These are phyloP conservation scores for Saccharomycopsis javanensis DNA, from an alignment of 805 yeast species.

Conservation along the genomic window DNA sequence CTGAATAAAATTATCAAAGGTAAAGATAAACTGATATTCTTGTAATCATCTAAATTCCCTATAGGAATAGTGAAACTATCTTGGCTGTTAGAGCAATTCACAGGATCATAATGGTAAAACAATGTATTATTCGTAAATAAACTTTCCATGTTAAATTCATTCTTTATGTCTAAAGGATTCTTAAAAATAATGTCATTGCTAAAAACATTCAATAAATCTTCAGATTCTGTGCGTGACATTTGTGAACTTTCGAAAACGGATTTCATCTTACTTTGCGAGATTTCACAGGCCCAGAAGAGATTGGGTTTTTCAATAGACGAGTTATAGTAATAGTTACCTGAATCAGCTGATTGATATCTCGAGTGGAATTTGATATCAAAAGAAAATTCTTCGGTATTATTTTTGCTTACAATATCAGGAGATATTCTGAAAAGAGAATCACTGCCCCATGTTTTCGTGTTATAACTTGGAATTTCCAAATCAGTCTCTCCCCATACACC, in stretches of 20 bases:
- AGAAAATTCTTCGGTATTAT: neutral
- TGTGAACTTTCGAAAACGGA: neutral
- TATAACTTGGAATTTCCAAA: slow-evolving; percentile 36
- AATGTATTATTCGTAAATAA: slow-evolving; percentile 19
- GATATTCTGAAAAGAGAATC: slow-evolving; percentile 23
- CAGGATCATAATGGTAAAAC: slow-evolving; percentile 14
- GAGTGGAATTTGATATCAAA: slow-evolving; percentile 14
- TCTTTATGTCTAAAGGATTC: slow-evolving; percentile 18
- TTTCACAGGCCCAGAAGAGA: slow-evolving; percentile 19
- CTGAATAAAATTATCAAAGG: slow-evolving; percentile 3
- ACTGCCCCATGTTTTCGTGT: slow-evolving; percentile 31
- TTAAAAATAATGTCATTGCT: slow-evolving; percentile 7
- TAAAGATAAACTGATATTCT: neutral
- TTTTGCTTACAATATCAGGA: neutral
- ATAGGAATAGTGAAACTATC: slow-evolving; percentile 10
- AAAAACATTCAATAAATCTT: slow-evolving; percentile 5
- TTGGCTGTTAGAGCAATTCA: neutral
- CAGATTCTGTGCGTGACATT: slow-evolving; percentile 2
- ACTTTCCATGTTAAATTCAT: slow-evolving; percentile 13
- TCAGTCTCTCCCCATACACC: slow-evolving; percentile 37
- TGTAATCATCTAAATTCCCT: slow-evolving; percentile 2
- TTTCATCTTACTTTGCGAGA: neutral
- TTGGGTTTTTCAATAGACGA: slow-evolving; percentile 15
- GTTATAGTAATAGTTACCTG: neutral
- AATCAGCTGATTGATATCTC: slow-evolving; percentile 11